Evolutionary conservation across 73 alveolate species (phyloP).

Genomic region (Paraurostyla sp.): DNA sequence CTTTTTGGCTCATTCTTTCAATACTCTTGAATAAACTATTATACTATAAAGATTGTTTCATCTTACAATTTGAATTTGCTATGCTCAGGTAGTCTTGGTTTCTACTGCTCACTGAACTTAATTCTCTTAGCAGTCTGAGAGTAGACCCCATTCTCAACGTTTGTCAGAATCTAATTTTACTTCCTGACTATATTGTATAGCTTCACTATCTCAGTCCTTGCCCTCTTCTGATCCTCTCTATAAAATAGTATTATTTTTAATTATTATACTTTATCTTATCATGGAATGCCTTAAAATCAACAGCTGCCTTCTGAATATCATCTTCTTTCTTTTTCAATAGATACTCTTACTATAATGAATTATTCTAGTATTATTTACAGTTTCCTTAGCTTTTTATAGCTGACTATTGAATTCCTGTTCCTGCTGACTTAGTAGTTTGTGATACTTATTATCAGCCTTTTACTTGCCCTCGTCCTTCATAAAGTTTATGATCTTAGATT

Average conservation of each 20-base stretch:
- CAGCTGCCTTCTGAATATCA: conserved; percentile 41
- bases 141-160: conserved; percentile 52
- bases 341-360: conserved; percentile 48
- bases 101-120: neutral
- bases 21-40: conserved; percentile 4
- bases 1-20: conserved; percentile 2
- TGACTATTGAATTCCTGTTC: conserved; percentile 14
- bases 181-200: conserved; percentile 25
- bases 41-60: neutral
- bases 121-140: conserved; percentile 49
- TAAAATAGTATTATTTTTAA: neutral
- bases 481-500: conserved; percentile 23
- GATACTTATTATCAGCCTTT: conserved; percentile 4
- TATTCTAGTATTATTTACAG: neutral
- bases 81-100: conserved; percentile 11
- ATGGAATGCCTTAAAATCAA: conserved; percentile 30
- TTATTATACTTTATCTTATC: conserved; percentile 19
- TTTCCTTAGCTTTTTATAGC: neutral
- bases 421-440: neutral
- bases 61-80: conserved; percentile 8
- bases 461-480: conserved; percentile 53
- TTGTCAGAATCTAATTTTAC: conserved; percentile 7
- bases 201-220: conserved; percentile 56
- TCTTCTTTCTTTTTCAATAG: conserved; percentile 36
- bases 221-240: conserved; percentile 27